phyloP scores from a whole-genome alignment of 805 yeast species.

The Cyberlindnera saturnus region DNA sequence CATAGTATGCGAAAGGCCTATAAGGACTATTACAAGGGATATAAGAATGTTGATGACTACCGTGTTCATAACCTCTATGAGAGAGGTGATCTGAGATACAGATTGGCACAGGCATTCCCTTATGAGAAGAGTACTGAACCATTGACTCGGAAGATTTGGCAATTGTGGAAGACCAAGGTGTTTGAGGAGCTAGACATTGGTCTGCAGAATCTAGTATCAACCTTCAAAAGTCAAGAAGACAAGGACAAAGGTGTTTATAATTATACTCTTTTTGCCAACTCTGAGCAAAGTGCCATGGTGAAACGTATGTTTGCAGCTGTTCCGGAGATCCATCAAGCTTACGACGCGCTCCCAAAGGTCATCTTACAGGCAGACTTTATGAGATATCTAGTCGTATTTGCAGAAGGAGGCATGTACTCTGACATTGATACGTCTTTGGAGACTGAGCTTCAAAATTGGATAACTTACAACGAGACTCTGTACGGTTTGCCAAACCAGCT shows the following conservation, averaged over 20 bases:
- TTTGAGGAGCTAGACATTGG: slow-evolving; percentile 5
- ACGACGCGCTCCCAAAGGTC: slow-evolving; percentile 64
- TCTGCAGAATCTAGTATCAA: slow-evolving; percentile 3
- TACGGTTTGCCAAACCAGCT: slow-evolving; percentile 26
- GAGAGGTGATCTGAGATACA: slow-evolving; percentile 6
- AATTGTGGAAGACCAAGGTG: slow-evolving; percentile 35
- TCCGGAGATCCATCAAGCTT: slow-evolving; percentile 75
- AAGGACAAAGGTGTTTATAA: slow-evolving; percentile 6
- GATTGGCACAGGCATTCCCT: slow-evolving; percentile 11
- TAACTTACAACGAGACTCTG: slow-evolving; percentile 28
- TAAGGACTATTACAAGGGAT: slow-evolving; percentile 6
- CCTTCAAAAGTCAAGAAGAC: slow-evolving; percentile 4
- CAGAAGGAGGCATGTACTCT: slow-evolving; percentile 63
- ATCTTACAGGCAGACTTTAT: slow-evolving; percentile 91
- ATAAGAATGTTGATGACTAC: slow-evolving; percentile 10
- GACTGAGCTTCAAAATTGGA: slow-evolving; percentile 54
- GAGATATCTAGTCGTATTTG: slow-evolving; percentile 76
- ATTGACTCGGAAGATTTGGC: slow-evolving; percentile 39
- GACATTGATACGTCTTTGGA: slow-evolving; percentile 54
- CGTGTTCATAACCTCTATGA: slow-evolving; percentile 5
- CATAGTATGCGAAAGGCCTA: not conserved
- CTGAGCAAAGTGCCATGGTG: slow-evolving; percentile 27
- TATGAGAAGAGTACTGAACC: slow-evolving; percentile 6
- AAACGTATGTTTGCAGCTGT: slow-evolving; percentile 35
- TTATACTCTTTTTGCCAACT: slow-evolving; percentile 26